Base-by-base conservation (phyloP, 2,329 filamentous ascomycete species). In the Cladobotryum mycophilum region DNA sequence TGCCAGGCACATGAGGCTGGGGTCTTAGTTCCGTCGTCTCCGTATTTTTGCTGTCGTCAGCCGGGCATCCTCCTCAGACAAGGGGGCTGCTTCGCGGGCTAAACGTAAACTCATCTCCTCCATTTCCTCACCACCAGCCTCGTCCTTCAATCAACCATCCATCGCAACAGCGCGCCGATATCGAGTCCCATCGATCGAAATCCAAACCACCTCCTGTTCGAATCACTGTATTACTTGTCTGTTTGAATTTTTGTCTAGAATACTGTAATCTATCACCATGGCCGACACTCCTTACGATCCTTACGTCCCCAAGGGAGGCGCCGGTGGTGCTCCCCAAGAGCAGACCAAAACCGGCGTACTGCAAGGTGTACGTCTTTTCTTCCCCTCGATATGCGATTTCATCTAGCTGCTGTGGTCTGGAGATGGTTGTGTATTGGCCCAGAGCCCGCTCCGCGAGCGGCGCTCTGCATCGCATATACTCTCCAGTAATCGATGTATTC, bases 211-310 rank as follows among this genome's bases (percentile, higher is more conserved):
- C 14, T 13, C 15, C 50, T 41, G 25, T 30, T 48, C 30, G 6
- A 12, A 33, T 34, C 35, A 38, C 45, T 18, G 17, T 41, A 41
- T 11, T 13, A 4, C 17, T 44, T 51, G 20, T 12, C 41, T 37
- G 22, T 47, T 13, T 22, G 42, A 45, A 9, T 17, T 38, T 5
- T 37, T 45, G 35, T 45, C n/a, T 43, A 25, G 45, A 51, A 45
- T 41, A 45, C 5, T 15, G 7, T 20, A 36, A 37, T 15, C 52
- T 53, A 45, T 48, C 61, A 71, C 58, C 61, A 81, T 81, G 78
- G 71, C 78, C 60, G 72, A 79, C 53, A 72, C 78, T 66, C 88
- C 88, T 60, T 95, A 95, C 72, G 89, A 95, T 73, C 89, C 89
- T 57, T 95, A 93, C 74, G 91, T 92, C 70, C 89, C 89, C 66